Evolutionary conservation across 2,329 filamentous ascomycete species (phyloP).

Genomic region (Penicillium occitanis): DNA sequence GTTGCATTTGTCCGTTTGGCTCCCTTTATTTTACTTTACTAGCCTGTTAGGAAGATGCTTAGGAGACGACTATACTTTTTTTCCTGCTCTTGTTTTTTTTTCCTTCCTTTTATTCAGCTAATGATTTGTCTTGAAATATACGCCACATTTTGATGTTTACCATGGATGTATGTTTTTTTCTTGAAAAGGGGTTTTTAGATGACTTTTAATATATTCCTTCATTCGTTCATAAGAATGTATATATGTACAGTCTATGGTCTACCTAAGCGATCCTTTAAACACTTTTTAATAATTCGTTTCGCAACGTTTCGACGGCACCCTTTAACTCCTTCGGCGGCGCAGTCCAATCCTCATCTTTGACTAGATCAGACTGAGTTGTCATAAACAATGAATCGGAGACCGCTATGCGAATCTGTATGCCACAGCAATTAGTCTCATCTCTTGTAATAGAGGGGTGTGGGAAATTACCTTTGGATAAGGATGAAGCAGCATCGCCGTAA

Average conservation of each 20-base stretch:
- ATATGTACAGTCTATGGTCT: not conserved
- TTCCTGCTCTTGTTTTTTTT: not conserved
- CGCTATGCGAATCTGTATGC: slow-evolving; percentile 35
- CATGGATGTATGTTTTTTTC: slow-evolving; percentile 9
- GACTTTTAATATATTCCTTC: slow-evolving; percentile 11
- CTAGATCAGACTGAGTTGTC: slow-evolving; percentile 31
- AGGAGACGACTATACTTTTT: slow-evolving; percentile 4
- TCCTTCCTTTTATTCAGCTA: not conserved
- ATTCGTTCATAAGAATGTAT: not conserved
- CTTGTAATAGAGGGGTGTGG: not conserved
- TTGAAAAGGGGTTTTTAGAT: slow-evolving; percentile 11
- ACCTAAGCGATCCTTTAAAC: not conserved
- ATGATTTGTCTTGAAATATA: slow-evolving; percentile 19
- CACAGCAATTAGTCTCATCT: not conserved
- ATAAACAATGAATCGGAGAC: slow-evolving; percentile 41
- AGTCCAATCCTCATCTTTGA: slow-evolving; percentile 39
- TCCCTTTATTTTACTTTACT: not conserved
- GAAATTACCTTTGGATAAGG: slow-evolving; percentile 70
- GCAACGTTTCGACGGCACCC: slow-evolving; percentile 14
- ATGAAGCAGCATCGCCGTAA: slow-evolving; percentile 73
- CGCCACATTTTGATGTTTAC: slow-evolving; percentile 13
- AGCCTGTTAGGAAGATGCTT: slow-evolving; percentile 8
- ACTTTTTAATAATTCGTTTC: not conserved
- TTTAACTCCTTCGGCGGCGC: slow-evolving; percentile 22
- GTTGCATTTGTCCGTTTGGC: slow-evolving; percentile 5